phyloP scores from a whole-genome alignment of 768 basidiomycete species.

The Albatrellus ellisii region DNA sequence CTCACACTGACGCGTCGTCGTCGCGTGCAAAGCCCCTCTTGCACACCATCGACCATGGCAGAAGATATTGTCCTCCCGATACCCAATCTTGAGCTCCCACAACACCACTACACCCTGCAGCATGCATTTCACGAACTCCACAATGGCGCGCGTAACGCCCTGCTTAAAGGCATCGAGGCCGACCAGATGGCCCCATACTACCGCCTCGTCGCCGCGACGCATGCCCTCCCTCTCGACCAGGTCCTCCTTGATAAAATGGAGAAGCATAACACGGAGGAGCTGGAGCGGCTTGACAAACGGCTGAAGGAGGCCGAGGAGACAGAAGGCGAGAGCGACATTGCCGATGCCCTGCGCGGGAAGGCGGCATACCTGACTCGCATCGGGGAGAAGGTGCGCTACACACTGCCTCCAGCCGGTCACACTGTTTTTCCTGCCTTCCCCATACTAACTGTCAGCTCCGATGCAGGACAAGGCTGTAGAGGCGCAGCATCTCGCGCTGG shows the following conservation, averaged over 20 bases:
- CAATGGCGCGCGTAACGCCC: conserved; percentile 43
- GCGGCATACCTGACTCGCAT: conserved; percentile 83
- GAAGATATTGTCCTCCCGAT: conserved; percentile 78
- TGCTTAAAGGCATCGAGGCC: conserved; percentile 63
- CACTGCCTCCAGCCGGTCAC: background rate
- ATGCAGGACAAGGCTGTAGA: conserved; percentile 64
- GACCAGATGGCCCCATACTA: conserved; percentile 91
- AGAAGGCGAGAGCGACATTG: conserved; percentile 89
- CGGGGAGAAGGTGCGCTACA: conserved; percentile 54
- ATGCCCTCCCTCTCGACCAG: conserved; percentile 36
- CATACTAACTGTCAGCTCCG: too few species aligned
- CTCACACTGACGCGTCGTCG: conserved; percentile 3
- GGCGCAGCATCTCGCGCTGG: conserved; percentile 73
- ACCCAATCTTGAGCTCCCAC: conserved; percentile 74
- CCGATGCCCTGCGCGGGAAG: conserved; percentile 70
- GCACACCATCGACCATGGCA: conserved; percentile 36
- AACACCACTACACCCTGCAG: conserved; percentile 65
- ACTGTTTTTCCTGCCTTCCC: too few species aligned
- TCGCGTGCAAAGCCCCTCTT: background rate
- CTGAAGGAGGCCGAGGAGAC: conserved; percentile 81
- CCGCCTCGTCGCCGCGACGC: conserved; percentile 37
- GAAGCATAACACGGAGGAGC: conserved; percentile 55
- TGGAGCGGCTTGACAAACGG: conserved; percentile 63
- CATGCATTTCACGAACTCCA: conserved; percentile 50
- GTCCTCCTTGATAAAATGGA: conserved; percentile 45